A percentile compares a stretch with the other conserved stretches of the same genome.
Evolutionary conservation across 1,284 basidiomycete species (phyloP).

Genomic region (Apiotrichum mycotoxinovorans): DNA sequence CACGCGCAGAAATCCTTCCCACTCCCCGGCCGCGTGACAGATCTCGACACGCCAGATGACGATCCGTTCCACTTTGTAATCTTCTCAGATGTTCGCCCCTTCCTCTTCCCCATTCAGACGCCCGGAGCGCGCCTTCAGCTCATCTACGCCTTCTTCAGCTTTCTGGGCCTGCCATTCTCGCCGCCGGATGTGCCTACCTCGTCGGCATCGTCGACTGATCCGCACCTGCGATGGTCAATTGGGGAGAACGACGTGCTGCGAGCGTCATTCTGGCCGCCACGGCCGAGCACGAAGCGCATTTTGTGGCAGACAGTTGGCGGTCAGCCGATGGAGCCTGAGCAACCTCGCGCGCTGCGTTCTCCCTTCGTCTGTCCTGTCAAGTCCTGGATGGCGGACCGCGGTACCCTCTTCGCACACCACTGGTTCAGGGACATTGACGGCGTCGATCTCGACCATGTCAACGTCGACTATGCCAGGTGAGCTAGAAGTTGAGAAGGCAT

Average conservation of each 20-base stretch:
- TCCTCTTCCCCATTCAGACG: conserved; percentile 63
- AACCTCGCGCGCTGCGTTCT: conserved; percentile 10
- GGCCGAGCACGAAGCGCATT: conserved; percentile 10
- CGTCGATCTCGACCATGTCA: conserved; percentile 32
- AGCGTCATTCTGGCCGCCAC: conserved; percentile 33
- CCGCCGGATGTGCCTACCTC: conserved; percentile 49
- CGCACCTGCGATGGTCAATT: conserved; percentile 42
- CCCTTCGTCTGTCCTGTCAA: conserved; percentile 38
- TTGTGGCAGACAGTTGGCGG: conserved; percentile 46
- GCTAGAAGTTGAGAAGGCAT: not conserved
- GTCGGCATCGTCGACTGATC: conserved; percentile 44
- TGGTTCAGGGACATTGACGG: conserved; percentile 48
- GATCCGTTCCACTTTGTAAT: conserved; percentile 72
- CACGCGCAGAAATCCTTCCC: conserved; percentile 52
- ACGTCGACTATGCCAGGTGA: conserved; percentile 37
- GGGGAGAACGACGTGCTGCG: conserved; percentile 26
- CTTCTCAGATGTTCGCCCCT: conserved; percentile 70
- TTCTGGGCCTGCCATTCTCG: conserved; percentile 62
- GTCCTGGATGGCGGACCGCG: conserved; percentile 30
- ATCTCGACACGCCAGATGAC: conserved; percentile 55
- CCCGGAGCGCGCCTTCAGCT: conserved; percentile 60
- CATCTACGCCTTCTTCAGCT: conserved; percentile 69
- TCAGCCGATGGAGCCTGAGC: conserved; percentile 49
- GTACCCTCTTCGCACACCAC: conserved; percentile 20
- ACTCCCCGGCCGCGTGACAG: conserved; percentile 60